A percentile compares a stretch with the other conserved stretches of the same genome.
Conservation (phyloP, 2,329 filamentous ascomycete genomes). For the Aspergillus sp. region DNA sequence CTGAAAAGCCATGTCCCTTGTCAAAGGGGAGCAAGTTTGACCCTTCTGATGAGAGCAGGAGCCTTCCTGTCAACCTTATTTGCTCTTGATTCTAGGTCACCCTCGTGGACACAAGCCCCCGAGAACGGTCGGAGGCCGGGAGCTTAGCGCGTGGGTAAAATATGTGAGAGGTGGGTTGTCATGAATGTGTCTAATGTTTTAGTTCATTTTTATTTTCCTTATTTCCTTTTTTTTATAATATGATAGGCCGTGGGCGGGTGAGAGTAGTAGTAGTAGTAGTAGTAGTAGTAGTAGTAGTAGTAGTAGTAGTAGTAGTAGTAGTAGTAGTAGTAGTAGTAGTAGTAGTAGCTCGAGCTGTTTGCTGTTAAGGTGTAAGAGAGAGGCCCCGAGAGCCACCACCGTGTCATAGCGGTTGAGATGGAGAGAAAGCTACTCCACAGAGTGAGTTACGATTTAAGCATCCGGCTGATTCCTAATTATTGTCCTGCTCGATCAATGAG, state of each 20-base stretch:
- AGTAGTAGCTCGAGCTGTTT: too few relatives aligned
- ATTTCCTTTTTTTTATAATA: too few relatives aligned
- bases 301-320: too few relatives aligned
- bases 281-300: too few relatives aligned
- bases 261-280: too few relatives aligned
- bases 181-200: not conserved
- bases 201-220: too few relatives aligned
- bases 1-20: not conserved
- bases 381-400: not conserved
- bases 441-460: not conserved
- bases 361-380: not conserved
- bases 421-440: not conserved
- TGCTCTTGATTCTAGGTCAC: not conserved
- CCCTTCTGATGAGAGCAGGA: constrained; percentile 7
- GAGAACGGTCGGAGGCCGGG: constrained; percentile 16
- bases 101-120: constrained; percentile 14
- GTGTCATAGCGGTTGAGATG: not conserved
- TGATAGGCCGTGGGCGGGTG: too few relatives aligned
- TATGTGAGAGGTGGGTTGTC: not conserved
- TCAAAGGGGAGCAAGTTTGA: not conserved
- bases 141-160: constrained; percentile 14
- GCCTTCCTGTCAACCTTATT: constrained; percentile 15
- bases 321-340: too few relatives aligned
- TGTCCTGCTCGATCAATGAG: constrained; percentile 3
- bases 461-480: not conserved